Evolutionary conservation across 192 early-diverging fungal genomes (phyloP), one percentile per base, ranked within the genome.

Genomic region (Coemansia furcata): DNA sequence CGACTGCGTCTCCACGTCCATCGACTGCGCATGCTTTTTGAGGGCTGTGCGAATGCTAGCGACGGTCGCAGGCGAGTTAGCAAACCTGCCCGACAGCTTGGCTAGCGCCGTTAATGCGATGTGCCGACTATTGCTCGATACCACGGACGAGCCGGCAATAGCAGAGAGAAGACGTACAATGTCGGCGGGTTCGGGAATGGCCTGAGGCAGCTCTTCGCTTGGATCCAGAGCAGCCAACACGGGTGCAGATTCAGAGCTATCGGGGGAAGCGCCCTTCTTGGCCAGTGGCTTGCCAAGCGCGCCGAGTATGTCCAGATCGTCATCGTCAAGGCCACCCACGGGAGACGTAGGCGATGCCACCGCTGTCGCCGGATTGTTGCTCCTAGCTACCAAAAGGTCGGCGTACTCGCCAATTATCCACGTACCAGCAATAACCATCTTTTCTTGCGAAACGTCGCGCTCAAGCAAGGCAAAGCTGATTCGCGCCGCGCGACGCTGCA

Each of bases 341-440:
- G 67, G 60, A n/a, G 61, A 39, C 1, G 59, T 32, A 32, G 63
- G 62, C n/a, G 46, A 47, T 0, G 30, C 33, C 3, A 42, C 65
- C 8, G 32, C 55, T 10, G 72, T 58, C 2, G 54, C 29, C 11
- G 50, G 11, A 30, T 26, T 54, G 2, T 57, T 57, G 12, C 54
- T 57, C 32, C 54, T 57, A 3, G 54, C 54, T 2, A 94, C 88
- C 23, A 99, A 86, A 10, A 95, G 74, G 72, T 99, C 97, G 35
- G 95, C 98, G 76, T 92, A 98, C 78, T 99, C 98, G 50, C 98
- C 98, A 75, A 98, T 89, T 57, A 91, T 86, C 98, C 98, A 99
- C 6, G 93, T 86, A 40, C 89, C 91, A 29, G 92, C 92, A 68
- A 95, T 84, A 21, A 95, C 89, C 60, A 98, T 86, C 9, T 92